These are phyloP conservation scores for Lactarius tabidus DNA, from an alignment of 768 basidiomycete species.

Conservation along the genomic window DNA sequence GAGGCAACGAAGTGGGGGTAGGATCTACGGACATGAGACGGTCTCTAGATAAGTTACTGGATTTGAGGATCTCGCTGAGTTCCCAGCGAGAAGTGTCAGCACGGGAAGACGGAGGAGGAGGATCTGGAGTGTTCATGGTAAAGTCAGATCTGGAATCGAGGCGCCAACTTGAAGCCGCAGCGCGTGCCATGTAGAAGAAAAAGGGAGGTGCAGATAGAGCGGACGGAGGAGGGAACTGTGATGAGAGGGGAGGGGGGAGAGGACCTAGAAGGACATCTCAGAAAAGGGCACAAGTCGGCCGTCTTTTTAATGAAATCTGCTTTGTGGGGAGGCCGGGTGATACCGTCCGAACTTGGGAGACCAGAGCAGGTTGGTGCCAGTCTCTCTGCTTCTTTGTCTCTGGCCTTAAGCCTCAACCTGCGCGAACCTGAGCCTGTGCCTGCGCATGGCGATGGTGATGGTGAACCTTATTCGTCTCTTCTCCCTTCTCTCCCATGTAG, in stretches of 20 bases:
- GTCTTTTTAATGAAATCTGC: slow-evolving; percentile 28
- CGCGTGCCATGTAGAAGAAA: slow-evolving; percentile 16
- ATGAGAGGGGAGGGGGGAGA: slow-evolving; percentile 11
- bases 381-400: neutral
- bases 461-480: neutral
- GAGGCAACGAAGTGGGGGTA: slow-evolving; percentile 40
- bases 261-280: slow-evolving; percentile 18
- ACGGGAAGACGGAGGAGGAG: slow-evolving; percentile 38
- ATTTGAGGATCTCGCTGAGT: slow-evolving; percentile 45
- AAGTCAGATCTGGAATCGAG: slow-evolving; percentile 28
- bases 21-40: slow-evolving; percentile 42
- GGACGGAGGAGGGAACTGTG: slow-evolving; percentile 14
- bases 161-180: slow-evolving; percentile 23
- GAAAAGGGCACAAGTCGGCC: slow-evolving; percentile 10
- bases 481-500: neutral
- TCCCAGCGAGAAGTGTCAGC: slow-evolving; percentile 38
- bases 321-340: slow-evolving; percentile 12
- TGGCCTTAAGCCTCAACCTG: neutral
- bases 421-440: slow-evolving; percentile 1
- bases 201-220: slow-evolving; percentile 4
- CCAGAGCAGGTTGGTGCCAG: neutral
- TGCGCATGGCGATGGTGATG: neutral
- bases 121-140: slow-evolving; percentile 25
- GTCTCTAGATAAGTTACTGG: slow-evolving; percentile 35
- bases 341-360: neutral